Conservation (phyloP, 1,284 basidiomycete genomes). For the Retiboletus fuscus region DNA sequence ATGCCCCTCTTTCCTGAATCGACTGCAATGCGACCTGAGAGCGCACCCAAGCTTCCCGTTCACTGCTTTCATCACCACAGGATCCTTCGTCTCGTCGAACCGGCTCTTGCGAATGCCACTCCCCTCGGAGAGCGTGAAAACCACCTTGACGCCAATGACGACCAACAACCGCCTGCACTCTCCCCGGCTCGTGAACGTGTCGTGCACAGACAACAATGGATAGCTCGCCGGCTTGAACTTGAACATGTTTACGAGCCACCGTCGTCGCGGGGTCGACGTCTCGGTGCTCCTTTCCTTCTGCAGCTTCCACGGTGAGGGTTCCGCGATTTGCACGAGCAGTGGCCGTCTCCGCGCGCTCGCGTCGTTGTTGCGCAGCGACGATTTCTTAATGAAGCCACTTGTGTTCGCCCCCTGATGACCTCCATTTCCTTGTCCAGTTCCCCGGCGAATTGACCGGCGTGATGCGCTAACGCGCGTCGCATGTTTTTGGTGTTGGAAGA, state of each 20-base stretch:
- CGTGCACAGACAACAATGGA: slow-evolving; percentile 76
- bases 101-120: too few relatives aligned
- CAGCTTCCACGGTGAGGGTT: slow-evolving; percentile 57
- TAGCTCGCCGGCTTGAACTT: too few relatives aligned
- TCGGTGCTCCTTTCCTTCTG: slow-evolving; percentile 56
- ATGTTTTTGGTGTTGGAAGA: slow-evolving; percentile 16
- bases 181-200: slow-evolving; percentile 75
- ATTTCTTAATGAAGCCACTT: slow-evolving; percentile 51
- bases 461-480: slow-evolving; percentile 9
- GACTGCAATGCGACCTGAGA: too few relatives aligned
- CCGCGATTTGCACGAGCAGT: slow-evolving; percentile 64
- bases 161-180: slow-evolving; percentile 82
- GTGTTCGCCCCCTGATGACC: too few relatives aligned
- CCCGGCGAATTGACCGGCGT: slow-evolving; percentile 37
- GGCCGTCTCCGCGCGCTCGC: too few relatives aligned
- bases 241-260: slow-evolving; percentile 92
- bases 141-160: slow-evolving; percentile 75
- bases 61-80: slow-evolving; percentile 72
- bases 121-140: too few relatives aligned
- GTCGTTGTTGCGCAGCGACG: too few relatives aligned
- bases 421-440: slow-evolving; percentile 54
- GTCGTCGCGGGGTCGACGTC: slow-evolving; percentile 65
- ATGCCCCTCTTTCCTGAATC: too few relatives aligned
- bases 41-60: slow-evolving; percentile 60
- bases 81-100: too few relatives aligned